Percentiles rank a stretch among this genome's conserved stretches.
phyloP scores from a whole-genome alignment of 1,284 basidiomycete genomes.

The Anthracocystis walkeri region DNA sequence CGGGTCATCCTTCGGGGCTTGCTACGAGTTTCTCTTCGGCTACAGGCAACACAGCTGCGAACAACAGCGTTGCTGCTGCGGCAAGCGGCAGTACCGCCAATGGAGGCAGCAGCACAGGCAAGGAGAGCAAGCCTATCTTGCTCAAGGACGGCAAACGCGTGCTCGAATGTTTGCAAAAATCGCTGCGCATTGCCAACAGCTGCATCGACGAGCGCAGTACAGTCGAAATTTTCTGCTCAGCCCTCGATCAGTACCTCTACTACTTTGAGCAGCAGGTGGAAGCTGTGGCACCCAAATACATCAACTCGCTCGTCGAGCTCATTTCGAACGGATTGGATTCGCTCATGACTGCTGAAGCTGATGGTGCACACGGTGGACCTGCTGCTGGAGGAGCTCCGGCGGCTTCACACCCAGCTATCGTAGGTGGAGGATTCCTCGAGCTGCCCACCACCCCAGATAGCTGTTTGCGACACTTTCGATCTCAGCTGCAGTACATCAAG shows the following conservation, averaged over 20 bases:
- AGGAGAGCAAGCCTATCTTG: slow-evolving; percentile 48
- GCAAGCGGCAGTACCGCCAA: slow-evolving; percentile 12
- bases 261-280: slow-evolving; percentile 68
- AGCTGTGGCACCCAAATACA: slow-evolving; percentile 63
- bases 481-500: slow-evolving; percentile 86
- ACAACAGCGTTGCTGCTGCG: slow-evolving; percentile 20
- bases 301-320: slow-evolving; percentile 66
- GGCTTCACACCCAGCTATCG: slow-evolving; percentile 33
- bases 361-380: slow-evolving; percentile 27
- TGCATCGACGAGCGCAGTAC: slow-evolving; percentile 67
- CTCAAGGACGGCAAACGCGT: slow-evolving; percentile 67
- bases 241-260: slow-evolving; percentile 68
- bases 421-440: slow-evolving; percentile 80
- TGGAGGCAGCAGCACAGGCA: slow-evolving; percentile 13
- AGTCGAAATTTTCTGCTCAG: slow-evolving; percentile 67
- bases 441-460: slow-evolving; percentile 90
- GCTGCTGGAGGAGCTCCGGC: slow-evolving; percentile 9
- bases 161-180: slow-evolving; percentile 67
- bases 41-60: slow-evolving; percentile 41
- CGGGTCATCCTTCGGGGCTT: slow-evolving; percentile 34
- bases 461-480: slow-evolving; percentile 90
- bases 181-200: slow-evolving; percentile 66
- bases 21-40: slow-evolving; percentile 38
- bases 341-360: slow-evolving; percentile 37
- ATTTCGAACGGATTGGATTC: slow-evolving; percentile 63